Percentiles rank a stretch among this genome's conserved stretches.
These are phyloP conservation scores for Lyophyllum atratum DNA, from an alignment of 768 basidiomycete species.

Conservation along the genomic window DNA sequence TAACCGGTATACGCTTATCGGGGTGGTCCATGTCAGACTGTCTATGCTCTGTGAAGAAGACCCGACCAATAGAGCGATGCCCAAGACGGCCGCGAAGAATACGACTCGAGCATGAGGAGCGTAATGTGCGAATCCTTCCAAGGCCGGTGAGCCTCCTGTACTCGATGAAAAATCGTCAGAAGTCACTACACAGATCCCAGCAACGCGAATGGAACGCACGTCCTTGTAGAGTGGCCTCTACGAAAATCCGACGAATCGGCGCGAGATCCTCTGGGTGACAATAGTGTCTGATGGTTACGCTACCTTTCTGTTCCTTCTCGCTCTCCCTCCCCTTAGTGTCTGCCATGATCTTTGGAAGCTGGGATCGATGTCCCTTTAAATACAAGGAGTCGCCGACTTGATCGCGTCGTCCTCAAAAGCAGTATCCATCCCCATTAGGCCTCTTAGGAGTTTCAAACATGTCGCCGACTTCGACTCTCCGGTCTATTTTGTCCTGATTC, in stretches of 20 bases:
- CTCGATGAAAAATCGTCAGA: background rate
- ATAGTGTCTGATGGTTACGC: background rate
- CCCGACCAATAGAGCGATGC: background rate
- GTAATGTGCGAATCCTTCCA: background rate
- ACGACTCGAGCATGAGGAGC: background rate
- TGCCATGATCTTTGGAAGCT: background rate
- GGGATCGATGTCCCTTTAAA: no score
- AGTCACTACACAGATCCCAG: background rate
- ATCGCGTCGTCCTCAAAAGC: no score
- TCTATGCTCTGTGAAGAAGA: background rate
- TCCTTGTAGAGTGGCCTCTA: background rate
- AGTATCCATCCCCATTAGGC: no score
- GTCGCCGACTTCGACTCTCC: no score
- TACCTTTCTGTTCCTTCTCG: background rate
- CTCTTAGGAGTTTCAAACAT: no score
- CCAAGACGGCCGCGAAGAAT: background rate
- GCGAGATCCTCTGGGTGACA: background rate
- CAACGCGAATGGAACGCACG: background rate
- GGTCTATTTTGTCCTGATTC: no score
- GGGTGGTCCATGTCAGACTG: background rate
- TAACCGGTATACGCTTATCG: background rate
- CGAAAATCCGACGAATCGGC: background rate
- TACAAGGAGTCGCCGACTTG: no score
- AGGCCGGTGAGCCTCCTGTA: background rate
- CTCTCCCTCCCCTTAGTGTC: background rate